A percentile compares a stretch with the other conserved stretches of the same genome.
These are phyloP conservation scores for Zymoseptoria tritici DNA, from an alignment of 2,329 filamentous ascomycete species.

Conservation along the genomic window DNA sequence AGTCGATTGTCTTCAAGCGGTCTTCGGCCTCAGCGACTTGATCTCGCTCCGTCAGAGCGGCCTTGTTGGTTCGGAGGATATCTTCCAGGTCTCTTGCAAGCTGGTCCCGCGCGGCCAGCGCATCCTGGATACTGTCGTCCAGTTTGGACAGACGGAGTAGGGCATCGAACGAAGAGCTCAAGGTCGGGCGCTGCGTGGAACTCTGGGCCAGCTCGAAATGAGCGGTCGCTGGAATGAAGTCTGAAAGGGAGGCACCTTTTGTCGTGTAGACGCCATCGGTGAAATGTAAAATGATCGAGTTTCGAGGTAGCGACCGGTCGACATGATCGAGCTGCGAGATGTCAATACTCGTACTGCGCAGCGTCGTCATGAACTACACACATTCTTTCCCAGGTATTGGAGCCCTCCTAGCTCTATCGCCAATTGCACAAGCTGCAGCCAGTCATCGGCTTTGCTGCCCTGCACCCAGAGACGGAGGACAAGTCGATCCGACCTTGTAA, in stretches of 20 bases:
- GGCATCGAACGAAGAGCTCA: slow-evolving; percentile 76
- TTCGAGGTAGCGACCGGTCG: slow-evolving; percentile 66
- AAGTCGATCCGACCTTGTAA: slow-evolving; percentile 59
- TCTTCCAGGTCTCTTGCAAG: slow-evolving; percentile 71
- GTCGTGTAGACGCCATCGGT: slow-evolving; percentile 74
- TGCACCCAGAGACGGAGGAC: slow-evolving; percentile 69
- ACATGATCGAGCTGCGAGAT: slow-evolving; percentile 47
- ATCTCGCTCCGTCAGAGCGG: slow-evolving; percentile 31
- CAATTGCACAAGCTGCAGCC: slow-evolving; percentile 65
- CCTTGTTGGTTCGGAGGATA: slow-evolving; percentile 33
- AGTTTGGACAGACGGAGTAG: slow-evolving; percentile 83
- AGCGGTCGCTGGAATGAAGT: slow-evolving; percentile 23
- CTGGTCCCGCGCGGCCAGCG: slow-evolving; percentile 65
- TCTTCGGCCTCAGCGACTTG: slow-evolving; percentile 38
- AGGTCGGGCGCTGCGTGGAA: slow-evolving; percentile 33
- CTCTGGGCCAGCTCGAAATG: slow-evolving; percentile 19
- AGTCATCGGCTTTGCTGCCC: slow-evolving; percentile 45
- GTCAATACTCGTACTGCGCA: slow-evolving; percentile 6
- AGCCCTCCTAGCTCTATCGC: slow-evolving; percentile 62
- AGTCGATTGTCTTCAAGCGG: slow-evolving; percentile 38
- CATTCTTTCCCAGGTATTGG: slow-evolving; percentile 66
- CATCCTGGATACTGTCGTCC: slow-evolving; percentile 86
- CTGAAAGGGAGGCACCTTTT: slow-evolving; percentile 19
- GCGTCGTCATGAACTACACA: slow-evolving; percentile 25
- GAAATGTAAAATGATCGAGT: slow-evolving; percentile 79